phyloP scores from a whole-genome alignment of 257 asterid species.

The Fraxinus americana region DNA sequence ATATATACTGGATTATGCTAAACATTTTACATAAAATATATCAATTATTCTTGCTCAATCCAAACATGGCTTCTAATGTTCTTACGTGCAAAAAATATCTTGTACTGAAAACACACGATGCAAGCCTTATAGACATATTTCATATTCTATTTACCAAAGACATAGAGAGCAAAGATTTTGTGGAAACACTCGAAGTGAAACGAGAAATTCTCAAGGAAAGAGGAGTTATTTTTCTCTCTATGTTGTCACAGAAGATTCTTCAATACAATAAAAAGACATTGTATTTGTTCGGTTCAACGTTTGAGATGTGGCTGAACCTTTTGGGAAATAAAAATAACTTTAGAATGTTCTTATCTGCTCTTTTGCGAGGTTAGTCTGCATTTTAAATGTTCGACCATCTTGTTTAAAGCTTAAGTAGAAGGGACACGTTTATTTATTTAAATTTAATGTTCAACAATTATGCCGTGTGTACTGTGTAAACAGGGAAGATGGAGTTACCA shows the following conservation, averaged over 20 bases:
- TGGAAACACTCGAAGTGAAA: constrained; percentile 18
- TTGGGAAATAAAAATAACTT: constrained; percentile 29
- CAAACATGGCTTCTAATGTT: constrained; percentile 21
- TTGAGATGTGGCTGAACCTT: constrained; percentile 40
- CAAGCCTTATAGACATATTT: constrained; percentile 22
- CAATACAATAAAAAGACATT: constrained; percentile 13
- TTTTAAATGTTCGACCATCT: neutral
- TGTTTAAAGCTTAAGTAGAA: too few relatives aligned
- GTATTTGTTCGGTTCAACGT: constrained; percentile 19
- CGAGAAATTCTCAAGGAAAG: constrained; percentile 12
- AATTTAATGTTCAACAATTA: neutral
- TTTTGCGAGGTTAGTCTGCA: constrained; percentile 35
- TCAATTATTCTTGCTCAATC: neutral
- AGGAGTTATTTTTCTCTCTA: constrained; percentile 28
- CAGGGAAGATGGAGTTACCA: constrained; percentile 55
- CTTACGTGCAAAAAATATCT: neutral
- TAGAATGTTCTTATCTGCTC: constrained; percentile 25
- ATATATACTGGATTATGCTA: neutral
- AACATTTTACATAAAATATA: neutral
- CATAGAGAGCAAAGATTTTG: constrained; percentile 3
- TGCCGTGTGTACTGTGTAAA: neutral
- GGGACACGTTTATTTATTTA: too few relatives aligned
- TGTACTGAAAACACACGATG: constrained; percentile 22
- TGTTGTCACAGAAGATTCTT: constrained; percentile 30
- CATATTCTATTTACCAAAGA: constrained; percentile 18